phyloP scores from a whole-genome alignment of 129 eudicot genomes.

The Flaveria trinervia region DNA sequence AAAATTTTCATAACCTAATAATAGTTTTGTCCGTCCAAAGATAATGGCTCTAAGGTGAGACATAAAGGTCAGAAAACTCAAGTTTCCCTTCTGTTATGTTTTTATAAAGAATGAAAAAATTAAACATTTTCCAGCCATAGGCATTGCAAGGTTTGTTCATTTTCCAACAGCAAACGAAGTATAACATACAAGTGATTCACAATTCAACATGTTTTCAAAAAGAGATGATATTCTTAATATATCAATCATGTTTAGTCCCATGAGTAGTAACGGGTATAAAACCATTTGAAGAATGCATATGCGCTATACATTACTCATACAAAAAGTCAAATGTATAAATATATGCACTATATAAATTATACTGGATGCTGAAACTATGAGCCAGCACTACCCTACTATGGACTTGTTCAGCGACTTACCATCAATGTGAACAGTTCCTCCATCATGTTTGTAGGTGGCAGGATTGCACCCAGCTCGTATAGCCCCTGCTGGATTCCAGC shows the following conservation, averaged over 20 bases:
- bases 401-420: constrained; percentile 50
- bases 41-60: too few relatives aligned
- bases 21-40: neutral
- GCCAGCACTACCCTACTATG: constrained; percentile 8
- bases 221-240: neutral
- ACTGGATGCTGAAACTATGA: neutral
- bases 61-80: too few relatives aligned
- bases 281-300: neutral
- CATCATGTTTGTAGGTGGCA: constrained; percentile 75
- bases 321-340: neutral
- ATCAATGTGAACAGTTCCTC: constrained; percentile 66
- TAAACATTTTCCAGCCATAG: neutral
- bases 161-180: neutral
- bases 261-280: constrained; percentile 2
- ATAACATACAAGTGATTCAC: neutral
- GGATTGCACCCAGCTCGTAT: constrained; percentile 90
- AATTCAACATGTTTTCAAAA: neutral
- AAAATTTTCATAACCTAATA: neutral
- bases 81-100: too few relatives aligned
- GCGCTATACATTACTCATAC: constrained; percentile 11
- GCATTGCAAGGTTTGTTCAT: neutral
- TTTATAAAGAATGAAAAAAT: too few relatives aligned
- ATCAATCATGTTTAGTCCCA: neutral
- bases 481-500: constrained; percentile 99
- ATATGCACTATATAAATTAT: neutral